Evolutionary conservation across 208 protist genomes (phyloP).

Genomic region (Herpetomonas tarakana): DNA sequence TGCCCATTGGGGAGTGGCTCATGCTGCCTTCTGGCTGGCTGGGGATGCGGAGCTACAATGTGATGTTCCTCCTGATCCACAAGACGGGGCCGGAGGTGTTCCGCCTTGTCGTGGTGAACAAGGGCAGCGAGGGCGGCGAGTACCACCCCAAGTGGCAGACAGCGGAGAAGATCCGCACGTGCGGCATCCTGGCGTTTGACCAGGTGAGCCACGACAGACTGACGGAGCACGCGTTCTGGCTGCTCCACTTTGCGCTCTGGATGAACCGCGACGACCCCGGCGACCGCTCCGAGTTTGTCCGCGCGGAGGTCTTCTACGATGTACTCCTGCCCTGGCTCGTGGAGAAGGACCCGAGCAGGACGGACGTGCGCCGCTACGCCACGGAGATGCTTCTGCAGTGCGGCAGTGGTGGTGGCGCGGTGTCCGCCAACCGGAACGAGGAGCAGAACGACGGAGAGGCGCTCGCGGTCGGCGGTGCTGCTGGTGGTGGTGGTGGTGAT

Average conservation of each 20-base stretch:
- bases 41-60: conserved; percentile 24
- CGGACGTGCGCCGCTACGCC: background rate
- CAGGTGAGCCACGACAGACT: conserved; percentile 29
- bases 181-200: conserved; percentile 49
- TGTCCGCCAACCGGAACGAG: no score
- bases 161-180: conserved; percentile 46
- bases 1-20: conserved; percentile 47
- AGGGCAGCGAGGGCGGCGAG: conserved; percentile 35
- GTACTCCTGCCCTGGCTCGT: conserved; percentile 78
- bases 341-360: conserved; percentile 23
- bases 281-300: conserved; percentile 67
- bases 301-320: conserved; percentile 83
- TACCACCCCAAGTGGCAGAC: conserved; percentile 69
- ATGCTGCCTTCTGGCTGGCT: conserved; percentile 56
- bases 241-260: conserved; percentile 69
- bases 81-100: conserved; percentile 19
- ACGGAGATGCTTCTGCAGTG: background rate
- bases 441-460: no score
- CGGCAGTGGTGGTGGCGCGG: conserved; percentile 1
- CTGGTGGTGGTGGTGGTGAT: no score
- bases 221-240: conserved; percentile 59
- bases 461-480: no score
- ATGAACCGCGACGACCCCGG: conserved; percentile 57
- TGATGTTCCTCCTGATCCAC: conserved; percentile 52
- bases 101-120: conserved; percentile 59